Evolutionary conservation across 108 stramenopile species (phyloP).

Genomic region (Discostella stelligeroides): DNA sequence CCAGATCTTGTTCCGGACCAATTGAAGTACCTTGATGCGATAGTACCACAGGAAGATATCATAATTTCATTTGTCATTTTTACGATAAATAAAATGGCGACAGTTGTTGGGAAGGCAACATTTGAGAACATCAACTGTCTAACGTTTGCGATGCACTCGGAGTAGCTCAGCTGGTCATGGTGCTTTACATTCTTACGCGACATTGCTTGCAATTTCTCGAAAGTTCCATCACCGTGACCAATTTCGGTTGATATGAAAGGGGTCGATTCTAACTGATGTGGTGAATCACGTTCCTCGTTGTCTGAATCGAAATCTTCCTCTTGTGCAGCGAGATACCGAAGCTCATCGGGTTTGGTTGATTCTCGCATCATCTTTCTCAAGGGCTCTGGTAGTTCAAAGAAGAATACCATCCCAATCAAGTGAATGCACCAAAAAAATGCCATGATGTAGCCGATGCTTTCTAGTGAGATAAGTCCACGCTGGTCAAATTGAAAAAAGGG

Average conservation of each 20-base stretch:
- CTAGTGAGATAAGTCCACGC: constrained; percentile 26
- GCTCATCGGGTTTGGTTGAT: background rate
- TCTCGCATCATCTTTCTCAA: constrained; percentile 1
- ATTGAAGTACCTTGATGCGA: constrained; percentile 35
- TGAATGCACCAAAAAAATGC: constrained; percentile 37
- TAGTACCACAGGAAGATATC: constrained; percentile 39
- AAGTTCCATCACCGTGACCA: constrained; percentile 28
- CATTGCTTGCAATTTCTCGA: constrained; percentile 49
- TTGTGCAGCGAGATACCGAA: constrained; percentile 1
- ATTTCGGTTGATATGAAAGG: constrained; percentile 11
- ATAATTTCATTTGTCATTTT: constrained; percentile 24
- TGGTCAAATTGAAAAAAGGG: constrained; percentile 23
- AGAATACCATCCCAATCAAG: constrained; percentile 35
- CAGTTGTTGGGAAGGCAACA: constrained; percentile 43
- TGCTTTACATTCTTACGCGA: constrained; percentile 27
- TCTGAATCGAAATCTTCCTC: constrained; percentile 54
- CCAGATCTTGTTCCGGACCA: constrained; percentile 29
- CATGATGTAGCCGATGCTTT: constrained; percentile 40
- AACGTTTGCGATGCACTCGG: constrained; percentile 32
- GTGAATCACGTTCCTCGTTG: constrained; percentile 6
- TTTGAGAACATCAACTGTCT: constrained; percentile 40
- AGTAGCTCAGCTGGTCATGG: constrained; percentile 23
- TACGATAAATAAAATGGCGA: constrained; percentile 22
- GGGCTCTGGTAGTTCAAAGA: constrained; percentile 30
- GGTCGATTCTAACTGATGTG: constrained; percentile 13